Conservation (phyloP, 139 green algal species). For the Coccomyxa sp. region DNA sequence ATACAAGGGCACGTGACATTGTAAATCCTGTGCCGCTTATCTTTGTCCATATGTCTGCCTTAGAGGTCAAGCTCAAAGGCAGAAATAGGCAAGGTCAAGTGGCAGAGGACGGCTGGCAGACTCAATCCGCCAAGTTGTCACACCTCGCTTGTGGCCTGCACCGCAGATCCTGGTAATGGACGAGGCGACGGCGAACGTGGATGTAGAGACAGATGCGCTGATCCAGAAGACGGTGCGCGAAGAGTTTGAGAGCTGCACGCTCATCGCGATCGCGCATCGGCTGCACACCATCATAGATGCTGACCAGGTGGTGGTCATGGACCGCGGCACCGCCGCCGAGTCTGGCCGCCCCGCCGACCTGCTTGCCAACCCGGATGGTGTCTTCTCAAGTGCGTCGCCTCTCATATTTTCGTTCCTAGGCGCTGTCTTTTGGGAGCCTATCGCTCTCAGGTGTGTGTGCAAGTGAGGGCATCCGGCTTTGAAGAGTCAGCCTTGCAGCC, state of each 20-base stretch:
- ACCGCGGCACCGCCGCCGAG: constrained; percentile 43
- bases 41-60: too few relatives aligned
- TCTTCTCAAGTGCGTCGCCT: constrained; percentile 20
- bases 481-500: neutral
- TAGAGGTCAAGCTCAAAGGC: too few relatives aligned
- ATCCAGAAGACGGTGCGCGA: constrained; percentile 45
- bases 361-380: constrained; percentile 26
- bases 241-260: constrained; percentile 48
- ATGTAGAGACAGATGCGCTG: constrained; percentile 79
- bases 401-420: too few relatives aligned
- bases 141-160: too few relatives aligned
- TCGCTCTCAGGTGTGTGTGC: too few relatives aligned
- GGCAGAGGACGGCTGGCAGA: too few relatives aligned
- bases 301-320: constrained; percentile 53
- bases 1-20: too few relatives aligned
- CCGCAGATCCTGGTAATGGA: constrained; percentile 72
- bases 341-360: constrained; percentile 27
- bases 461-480: neutral
- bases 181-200: constrained; percentile 87
- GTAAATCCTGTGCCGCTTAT: too few relatives aligned
- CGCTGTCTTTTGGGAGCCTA: too few relatives aligned
- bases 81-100: too few relatives aligned
- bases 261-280: constrained; percentile 64
- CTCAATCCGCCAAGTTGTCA: too few relatives aligned
- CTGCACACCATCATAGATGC: constrained; percentile 78